Evolutionary conservation across 441 rosid genomes (phyloP).

Genomic region (Euphorbia celastroides): DNA sequence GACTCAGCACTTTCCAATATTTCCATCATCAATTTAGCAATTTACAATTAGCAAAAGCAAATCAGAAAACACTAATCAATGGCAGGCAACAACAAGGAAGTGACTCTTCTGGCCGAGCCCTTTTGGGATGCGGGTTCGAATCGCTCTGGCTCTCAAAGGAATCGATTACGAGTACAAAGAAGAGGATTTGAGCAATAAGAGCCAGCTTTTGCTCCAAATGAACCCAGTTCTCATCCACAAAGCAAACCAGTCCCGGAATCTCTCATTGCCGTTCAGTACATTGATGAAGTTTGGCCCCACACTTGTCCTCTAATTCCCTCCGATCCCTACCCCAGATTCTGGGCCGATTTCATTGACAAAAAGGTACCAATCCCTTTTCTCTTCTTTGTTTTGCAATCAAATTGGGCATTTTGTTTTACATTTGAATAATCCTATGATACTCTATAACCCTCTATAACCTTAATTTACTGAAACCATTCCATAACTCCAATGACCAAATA

Average conservation of each 20-base stretch:
- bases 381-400: too few species aligned
- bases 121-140: conserved; percentile 9
- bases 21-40: too few species aligned
- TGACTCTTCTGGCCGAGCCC: neutral
- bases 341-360: conserved; percentile 10
- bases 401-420: too few species aligned
- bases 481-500: too few species aligned
- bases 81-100: neutral
- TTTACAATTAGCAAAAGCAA: too few species aligned
- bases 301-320: conserved; percentile 3
- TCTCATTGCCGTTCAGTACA: too few species aligned
- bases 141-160: conserved; percentile 29
- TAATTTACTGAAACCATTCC: too few species aligned
- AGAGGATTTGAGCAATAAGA: conserved; percentile 32
- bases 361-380: too few species aligned
- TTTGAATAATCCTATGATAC: too few species aligned
- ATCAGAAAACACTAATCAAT: too few species aligned
- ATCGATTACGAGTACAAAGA: conserved; percentile 32
- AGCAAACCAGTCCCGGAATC: conserved; percentile 11
- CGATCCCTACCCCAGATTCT: neutral
- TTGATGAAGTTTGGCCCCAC: conserved; percentile 6
- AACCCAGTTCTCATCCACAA: conserved; percentile 30
- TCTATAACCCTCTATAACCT: too few species aligned
- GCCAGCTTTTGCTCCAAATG: conserved; percentile 32
- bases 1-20: too few species aligned